These are phyloP conservation scores for Bertia moriformis DNA, from an alignment of 2,329 filamentous ascomycete species.

Conservation along the genomic window DNA sequence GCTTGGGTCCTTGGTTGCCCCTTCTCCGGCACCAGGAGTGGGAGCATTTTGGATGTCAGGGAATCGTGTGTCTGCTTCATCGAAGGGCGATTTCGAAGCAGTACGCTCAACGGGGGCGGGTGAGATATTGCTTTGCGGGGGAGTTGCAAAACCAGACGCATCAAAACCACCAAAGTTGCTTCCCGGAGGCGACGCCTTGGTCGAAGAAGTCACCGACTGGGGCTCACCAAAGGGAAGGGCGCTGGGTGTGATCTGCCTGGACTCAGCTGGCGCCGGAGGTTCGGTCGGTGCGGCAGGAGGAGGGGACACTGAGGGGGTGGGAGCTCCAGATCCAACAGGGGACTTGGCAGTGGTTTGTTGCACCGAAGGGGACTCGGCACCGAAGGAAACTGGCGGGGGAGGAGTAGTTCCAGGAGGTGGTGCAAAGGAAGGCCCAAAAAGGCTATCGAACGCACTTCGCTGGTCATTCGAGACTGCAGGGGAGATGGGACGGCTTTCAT, in stretches of 20 bases:
- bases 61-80: background rate
- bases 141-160: background rate
- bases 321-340: conserved; percentile 32
- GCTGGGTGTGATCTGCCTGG: background rate
- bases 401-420: conserved; percentile 23
- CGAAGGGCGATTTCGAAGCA: background rate
- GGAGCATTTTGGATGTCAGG: background rate
- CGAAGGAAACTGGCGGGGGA: conserved; percentile 28
- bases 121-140: too few species aligned
- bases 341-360: conserved; percentile 43
- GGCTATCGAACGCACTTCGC: conserved; percentile 68
- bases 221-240: background rate
- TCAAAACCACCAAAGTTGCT: background rate
- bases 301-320: conserved; percentile 39
- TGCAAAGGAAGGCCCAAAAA: conserved; percentile 61
- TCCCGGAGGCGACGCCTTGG: background rate
- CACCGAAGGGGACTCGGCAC: conserved; percentile 52
- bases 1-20: background rate
- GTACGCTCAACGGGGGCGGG: background rate
- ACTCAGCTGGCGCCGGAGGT: background rate
- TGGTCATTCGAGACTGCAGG: conserved; percentile 27
- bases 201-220: background rate
- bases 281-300: conserved; percentile 37
- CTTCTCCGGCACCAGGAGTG: background rate
- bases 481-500: conserved; percentile 35